These are phyloP conservation scores for Russula sp. DNA, from an alignment of 768 basidiomycete species.

Conservation along the genomic window DNA sequence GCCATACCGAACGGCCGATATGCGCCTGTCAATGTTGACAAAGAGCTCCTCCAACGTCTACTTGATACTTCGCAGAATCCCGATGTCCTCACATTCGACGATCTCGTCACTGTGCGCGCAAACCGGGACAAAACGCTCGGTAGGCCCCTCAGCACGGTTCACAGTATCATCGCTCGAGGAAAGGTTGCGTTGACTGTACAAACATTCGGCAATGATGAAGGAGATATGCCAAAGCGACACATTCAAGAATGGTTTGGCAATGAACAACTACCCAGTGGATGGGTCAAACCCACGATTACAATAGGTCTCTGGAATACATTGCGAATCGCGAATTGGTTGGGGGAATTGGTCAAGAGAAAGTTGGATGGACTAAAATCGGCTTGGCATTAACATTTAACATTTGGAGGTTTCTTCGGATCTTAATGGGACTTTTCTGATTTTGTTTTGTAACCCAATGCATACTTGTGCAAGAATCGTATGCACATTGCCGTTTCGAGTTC, in stretches of 20 bases:
- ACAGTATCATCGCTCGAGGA: conserved; percentile 55
- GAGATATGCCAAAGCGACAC: conserved; percentile 22
- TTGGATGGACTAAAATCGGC: conserved; percentile 19
- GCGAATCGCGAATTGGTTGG: conserved; percentile 25
- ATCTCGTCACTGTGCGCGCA: conserved; percentile 52
- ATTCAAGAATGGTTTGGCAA: conserved; percentile 53
- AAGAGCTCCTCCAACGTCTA: conserved; percentile 39
- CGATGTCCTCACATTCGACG: conserved; percentile 42
- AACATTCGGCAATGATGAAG: conserved; percentile 31
- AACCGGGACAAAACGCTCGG: conserved; percentile 40
- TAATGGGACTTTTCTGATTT: neutral
- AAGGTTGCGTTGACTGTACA: conserved; percentile 48
- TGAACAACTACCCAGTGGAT: conserved; percentile 57
- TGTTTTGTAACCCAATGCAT: neutral
- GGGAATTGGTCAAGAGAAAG: conserved; percentile 29
- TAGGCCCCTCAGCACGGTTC: conserved; percentile 42
- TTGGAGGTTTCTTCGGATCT: neutral
- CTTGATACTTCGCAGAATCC: conserved; percentile 33
- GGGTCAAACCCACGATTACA: conserved; percentile 36
- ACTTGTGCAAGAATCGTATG: no score
- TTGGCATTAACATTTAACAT: neutral
- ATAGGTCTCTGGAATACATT: conserved; percentile 21
- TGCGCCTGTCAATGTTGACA: conserved; percentile 44
- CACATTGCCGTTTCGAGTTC: no score
- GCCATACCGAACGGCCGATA: conserved; percentile 39